These are phyloP conservation scores for Diaporthe vexans DNA, from an alignment of 2,329 filamentous ascomycete species.

Conservation along the genomic window DNA sequence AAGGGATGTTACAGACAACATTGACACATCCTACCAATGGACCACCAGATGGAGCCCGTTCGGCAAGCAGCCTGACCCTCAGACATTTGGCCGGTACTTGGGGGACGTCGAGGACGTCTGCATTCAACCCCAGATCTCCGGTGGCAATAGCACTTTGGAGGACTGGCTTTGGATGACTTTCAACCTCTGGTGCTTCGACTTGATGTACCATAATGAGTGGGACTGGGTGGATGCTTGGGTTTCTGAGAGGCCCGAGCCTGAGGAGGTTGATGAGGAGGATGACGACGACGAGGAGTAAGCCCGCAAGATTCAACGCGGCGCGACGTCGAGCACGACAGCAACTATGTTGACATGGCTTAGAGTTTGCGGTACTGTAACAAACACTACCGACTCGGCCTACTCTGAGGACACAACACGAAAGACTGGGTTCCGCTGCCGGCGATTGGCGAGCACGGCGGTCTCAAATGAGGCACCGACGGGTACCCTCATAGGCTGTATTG, in stretches of 20 bases:
- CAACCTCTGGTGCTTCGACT: neutral
- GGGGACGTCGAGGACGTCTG: neutral
- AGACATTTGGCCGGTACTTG: neutral
- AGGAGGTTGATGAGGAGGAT: too few relatives aligned
- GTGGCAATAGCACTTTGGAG: neutral
- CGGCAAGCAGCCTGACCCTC: neutral
- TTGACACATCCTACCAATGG: neutral
- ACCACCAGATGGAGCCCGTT: neutral
- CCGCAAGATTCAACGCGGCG: too few relatives aligned
- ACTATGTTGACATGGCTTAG: neutral
- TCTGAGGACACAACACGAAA: too few relatives aligned
- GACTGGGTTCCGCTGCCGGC: too few relatives aligned
- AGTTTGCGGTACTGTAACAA: too few relatives aligned
- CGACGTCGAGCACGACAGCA: neutral
- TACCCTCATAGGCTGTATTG: too few relatives aligned
- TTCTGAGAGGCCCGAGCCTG: neutral
- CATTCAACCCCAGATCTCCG: neutral
- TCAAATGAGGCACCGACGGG: too few relatives aligned
- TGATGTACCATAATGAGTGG: neutral
- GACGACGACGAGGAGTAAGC: too few relatives aligned
- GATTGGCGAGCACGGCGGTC: too few relatives aligned
- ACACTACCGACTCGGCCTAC: too few relatives aligned
- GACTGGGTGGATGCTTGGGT: neutral
- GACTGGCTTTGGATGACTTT: neutral
- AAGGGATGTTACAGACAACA: neutral